Evolutionary conservation across 768 basidiomycete genomes (phyloP), one percentile per base, ranked within the genome.

Genomic region (Lentinula sp.): DNA sequence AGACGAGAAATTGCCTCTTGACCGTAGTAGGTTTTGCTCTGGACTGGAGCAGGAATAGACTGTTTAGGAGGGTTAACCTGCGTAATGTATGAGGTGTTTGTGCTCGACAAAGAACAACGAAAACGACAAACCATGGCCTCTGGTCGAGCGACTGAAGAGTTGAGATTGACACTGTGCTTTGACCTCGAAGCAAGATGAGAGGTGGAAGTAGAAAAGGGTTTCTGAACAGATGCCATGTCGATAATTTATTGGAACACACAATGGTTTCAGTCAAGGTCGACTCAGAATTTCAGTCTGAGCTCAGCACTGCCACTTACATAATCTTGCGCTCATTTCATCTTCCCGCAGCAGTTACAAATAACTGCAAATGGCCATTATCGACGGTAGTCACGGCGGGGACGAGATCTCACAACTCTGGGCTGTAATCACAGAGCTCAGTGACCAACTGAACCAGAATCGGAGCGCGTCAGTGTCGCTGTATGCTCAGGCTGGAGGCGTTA

Each of bases 391-490:
- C 60, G 77, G 76, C 63, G 88, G 89, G 60, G 74, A 82, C 64
- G 85, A 87, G 60, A 76, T 88, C 37, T 74, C 77, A 67, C 85
- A 83, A 56, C 80, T 92, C 53, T 85, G 86, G 82, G 68, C 76
- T 36, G 72, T 88, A 23, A 86, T 96, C 45, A 80, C 83, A 23
- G 93, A 95, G 71, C 84, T 97, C 42, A 85, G 89, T 42, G 89
- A 91, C 64, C 90, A 95, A 71, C 80, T 97, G 61, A 85, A 82
- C 60, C 86, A 85, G 66, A 97, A 96, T 71, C 81, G 90, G 28
- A 80, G 81, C 35, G 71, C 88, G 61, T 87, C 93, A 3, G 83
- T 86, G 23, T 77, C 82, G 37, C 77, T 98, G 42, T 90, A 93
- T 70, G 73, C 81, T 0, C 83, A 92, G 63, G 83, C 90, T 0